These are phyloP conservation scores for Leavenworthia alabamica DNA, from an alignment of 345 rosid genomes.

Conservation along the genomic window DNA sequence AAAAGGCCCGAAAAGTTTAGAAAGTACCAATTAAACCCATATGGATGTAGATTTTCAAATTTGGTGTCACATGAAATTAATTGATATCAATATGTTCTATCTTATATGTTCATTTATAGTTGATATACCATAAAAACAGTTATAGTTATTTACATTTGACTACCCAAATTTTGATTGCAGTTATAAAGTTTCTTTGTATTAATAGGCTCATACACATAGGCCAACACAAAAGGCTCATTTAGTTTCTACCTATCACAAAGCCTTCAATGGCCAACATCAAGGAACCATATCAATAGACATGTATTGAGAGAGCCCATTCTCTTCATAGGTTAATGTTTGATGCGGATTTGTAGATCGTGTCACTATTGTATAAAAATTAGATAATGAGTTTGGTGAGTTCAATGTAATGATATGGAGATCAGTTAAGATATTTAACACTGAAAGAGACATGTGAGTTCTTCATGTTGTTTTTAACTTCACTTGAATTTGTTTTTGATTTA, in stretches of 20 bases:
- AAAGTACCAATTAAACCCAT: background rate
- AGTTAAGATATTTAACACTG: slow-evolving; percentile 18
- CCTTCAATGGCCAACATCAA: too few species aligned
- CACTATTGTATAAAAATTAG: slow-evolving; percentile 1
- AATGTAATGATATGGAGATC: slow-evolving; percentile 20
- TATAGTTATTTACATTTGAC: background rate
- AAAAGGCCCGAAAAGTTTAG: background rate
- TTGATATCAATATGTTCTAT: background rate
- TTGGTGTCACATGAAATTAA: background rate
- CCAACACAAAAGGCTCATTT: too few species aligned
- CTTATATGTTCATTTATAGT: background rate
- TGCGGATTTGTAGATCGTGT: background rate
- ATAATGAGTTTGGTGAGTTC: slow-evolving; percentile 20
- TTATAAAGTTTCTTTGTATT: background rate
- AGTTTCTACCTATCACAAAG: too few species aligned
- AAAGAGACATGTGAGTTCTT: slow-evolving; percentile 31
- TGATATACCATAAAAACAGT: background rate
- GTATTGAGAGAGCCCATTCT: slow-evolving; percentile 26
- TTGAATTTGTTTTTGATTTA: slow-evolving; percentile 32
- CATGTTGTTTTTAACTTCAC: slow-evolving; percentile 35
- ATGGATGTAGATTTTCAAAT: background rate
- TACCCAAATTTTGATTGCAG: background rate
- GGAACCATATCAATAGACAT: too few species aligned
- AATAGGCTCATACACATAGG: background rate
- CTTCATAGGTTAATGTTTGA: slow-evolving; percentile 18